Evolutionary conservation across 163 green algal species (phyloP), one percentile per base, ranked within the genome.

Genomic region (Chlamydomonas reinhardtii): DNA sequence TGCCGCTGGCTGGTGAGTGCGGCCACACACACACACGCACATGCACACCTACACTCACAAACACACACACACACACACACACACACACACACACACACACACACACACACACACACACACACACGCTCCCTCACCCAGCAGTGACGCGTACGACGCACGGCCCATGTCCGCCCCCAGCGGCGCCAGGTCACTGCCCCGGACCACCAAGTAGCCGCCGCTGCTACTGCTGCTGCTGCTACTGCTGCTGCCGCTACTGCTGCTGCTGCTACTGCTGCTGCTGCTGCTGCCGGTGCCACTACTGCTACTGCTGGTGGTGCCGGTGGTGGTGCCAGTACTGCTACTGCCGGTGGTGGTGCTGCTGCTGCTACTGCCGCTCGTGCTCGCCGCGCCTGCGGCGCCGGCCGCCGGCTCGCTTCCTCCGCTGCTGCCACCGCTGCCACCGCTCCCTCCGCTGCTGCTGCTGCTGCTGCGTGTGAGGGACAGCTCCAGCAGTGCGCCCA

Each of bases 401-500:
- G 31, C 14, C 61, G 61, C 61, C 77, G 76, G 31, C 29, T 84
- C 77, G 19, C 15, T 52, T 19, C 77, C 66, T 29, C 66, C 17
- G 0, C 69, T 52, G 17, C 68, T 64, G 25, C 19, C n/a, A 69
- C 54, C 76, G 66, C 64, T 65, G 35, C 48, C 70, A 19, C 6
- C 19, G 48, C 48, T 56, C 17, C 48, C 19, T 14, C 71, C 15
- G 34, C 37, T 4, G 11, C 71, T 14, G 2, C 71, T 4, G 37
- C 71, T 61, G 71, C 37, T 61, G 24, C 74, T 54, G 29, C 83
- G 70, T 22, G 74, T 56, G 15, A 94, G 66, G 4, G 66, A 43
- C 24, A 93, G 74, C 83, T 94, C 91, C 59, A 94, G 79, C 35
- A 94, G 25, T 27, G 84, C 73, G 22, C 75, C 72, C 25, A 94